phyloP scores from a whole-genome alignment of 129 eudicot species.

The Chrysanthemum lavandulifolium region DNA sequence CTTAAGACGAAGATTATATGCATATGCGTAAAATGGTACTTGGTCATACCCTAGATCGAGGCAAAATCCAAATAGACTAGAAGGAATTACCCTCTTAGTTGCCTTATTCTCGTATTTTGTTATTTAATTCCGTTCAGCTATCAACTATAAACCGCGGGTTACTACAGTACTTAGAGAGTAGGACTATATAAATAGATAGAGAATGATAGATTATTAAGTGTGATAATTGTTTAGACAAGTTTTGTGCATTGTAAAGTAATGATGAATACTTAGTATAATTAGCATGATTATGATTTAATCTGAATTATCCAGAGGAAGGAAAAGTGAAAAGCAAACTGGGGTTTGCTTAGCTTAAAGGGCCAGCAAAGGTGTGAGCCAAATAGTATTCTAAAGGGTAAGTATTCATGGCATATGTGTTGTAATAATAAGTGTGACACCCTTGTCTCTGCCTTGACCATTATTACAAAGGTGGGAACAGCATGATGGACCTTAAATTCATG shows the following conservation, averaged over 20 bases:
- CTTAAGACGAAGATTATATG: not conserved
- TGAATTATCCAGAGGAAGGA: not conserved
- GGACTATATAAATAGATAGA: not conserved
- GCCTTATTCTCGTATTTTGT: no score
- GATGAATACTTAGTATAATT: not conserved
- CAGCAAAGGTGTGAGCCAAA: constrained; percentile 45
- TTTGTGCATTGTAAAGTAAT: constrained; percentile 12
- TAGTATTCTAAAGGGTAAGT: constrained; percentile 21
- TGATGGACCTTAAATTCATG: constrained; percentile 35
- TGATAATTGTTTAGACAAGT: constrained; percentile 14
- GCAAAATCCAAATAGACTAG: no score
- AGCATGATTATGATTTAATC: constrained; percentile 16
- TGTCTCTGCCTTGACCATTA: constrained; percentile 29
- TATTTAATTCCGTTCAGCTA: no score
- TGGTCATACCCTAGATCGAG: no score
- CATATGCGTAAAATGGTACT: no score
- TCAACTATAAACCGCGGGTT: no score
- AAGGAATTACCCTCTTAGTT: no score
- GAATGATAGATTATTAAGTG: not conserved
- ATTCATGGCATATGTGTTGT: constrained; percentile 36
- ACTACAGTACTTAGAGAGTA: not conserved
- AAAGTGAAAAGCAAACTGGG: constrained; percentile 23
- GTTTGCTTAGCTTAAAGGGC: constrained; percentile 52
- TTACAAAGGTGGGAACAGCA: constrained; percentile 30
- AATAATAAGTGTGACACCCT: constrained; percentile 28